phyloP scores from a whole-genome alignment of 345 rosid genomes.

The Gossypium rotundifolium region DNA sequence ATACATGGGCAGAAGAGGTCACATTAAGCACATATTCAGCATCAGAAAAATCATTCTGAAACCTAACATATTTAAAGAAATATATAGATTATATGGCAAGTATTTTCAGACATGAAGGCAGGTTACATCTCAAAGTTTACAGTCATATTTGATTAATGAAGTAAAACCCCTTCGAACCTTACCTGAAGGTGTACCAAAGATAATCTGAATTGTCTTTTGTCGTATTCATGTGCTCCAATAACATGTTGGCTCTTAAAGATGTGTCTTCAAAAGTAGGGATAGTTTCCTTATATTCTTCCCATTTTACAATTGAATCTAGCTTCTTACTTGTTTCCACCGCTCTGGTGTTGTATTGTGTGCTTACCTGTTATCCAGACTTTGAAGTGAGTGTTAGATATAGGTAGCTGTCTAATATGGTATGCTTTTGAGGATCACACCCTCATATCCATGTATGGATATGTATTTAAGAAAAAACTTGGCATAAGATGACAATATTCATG shows the following conservation, averaged over 20 bases:
- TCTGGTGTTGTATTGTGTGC: slow-evolving; percentile 44
- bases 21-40: slow-evolving; percentile 38
- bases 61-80: slow-evolving; percentile 28
- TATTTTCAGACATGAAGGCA: neutral
- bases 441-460: neutral
- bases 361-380: slow-evolving; percentile 35
- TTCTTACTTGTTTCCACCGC: slow-evolving; percentile 29
- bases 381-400: neutral
- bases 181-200: slow-evolving; percentile 74
- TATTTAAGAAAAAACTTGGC: neutral
- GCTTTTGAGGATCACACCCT: neutral
- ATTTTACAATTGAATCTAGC: slow-evolving; percentile 30
- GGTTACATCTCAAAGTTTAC: neutral
- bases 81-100: neutral
- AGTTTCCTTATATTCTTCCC: slow-evolving; percentile 55
- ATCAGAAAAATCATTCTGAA: slow-evolving; percentile 26
- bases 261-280: slow-evolving; percentile 44
- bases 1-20: slow-evolving; percentile 51
- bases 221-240: slow-evolving; percentile 61
- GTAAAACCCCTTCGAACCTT: neutral
- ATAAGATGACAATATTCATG: neutral
- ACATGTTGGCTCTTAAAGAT: slow-evolving; percentile 36
- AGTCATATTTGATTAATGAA: neutral
- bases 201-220: slow-evolving; percentile 80
- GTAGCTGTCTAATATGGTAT: no score